Evolutionary conservation across 306 rosid species (phyloP), one percentile per base, ranked within the genome.

Genomic region (Prunus campanulata): DNA sequence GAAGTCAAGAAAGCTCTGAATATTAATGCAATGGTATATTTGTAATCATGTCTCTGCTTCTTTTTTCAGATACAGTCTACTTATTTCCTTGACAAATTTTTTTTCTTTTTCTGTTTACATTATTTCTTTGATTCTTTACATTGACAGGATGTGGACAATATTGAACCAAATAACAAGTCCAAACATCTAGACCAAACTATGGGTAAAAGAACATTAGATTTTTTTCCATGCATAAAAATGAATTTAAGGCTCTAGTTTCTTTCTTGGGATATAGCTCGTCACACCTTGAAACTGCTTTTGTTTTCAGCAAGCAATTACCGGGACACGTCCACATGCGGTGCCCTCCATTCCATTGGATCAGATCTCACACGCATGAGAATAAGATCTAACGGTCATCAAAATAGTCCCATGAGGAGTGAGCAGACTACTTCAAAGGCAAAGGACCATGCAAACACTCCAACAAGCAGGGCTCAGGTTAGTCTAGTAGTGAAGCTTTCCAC

Each of bases 281-380:
- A 18, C 39, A 22, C n/a, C 75, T 65, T 48, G 8, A 24, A 64
- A 50, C 52, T 80, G 72, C 76, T 76, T 65, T 75, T 25, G 44
- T 56, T 79, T 77, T 52, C 91, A 89, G 98, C 80, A 47, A 89
- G 78, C 76, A 86, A 84, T 78, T 24, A 68, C 55, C 78, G 71
- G 51, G 97, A 88, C 75, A 79, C 71, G 77, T 95, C 99, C 71
- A 95, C 97, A 16, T 91, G 92, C 49, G 99, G 97, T 25, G 85
- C 79, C 77, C 93, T 95, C 74, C 97, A 83, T 67, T 95, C 97
- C 47, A 88, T 95, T 20, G 97, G 97, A 78, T 95, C 97, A 56
- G 99, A 95, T 78, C 88, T 91, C 72, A 95, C 99, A n/a, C 86
- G 99, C 74, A 90, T 92, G 99, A 86, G 68, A 82, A 85, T 95